phyloP scores from a whole-genome alignment of 345 rosid species.

The Theobroma cacao region DNA sequence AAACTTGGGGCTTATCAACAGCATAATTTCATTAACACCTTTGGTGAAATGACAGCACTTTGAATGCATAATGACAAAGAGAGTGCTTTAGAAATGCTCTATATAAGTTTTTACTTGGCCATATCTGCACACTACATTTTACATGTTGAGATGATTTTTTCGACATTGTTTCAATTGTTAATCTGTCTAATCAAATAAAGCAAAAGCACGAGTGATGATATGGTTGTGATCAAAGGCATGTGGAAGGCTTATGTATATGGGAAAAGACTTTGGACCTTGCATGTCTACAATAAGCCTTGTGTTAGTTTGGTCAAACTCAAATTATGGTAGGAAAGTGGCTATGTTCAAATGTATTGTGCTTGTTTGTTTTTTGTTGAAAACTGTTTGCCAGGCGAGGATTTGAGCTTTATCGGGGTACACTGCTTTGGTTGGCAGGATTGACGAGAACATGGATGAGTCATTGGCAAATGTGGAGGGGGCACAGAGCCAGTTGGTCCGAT shows the following conservation, averaged over 20 bases:
- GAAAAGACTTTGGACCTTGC: not conserved
- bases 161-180: too few species aligned
- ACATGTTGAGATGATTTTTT: too few species aligned
- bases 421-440: slow-evolving; percentile 49
- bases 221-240: too few species aligned
- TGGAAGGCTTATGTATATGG: not conserved
- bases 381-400: too few species aligned
- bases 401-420: not conserved
- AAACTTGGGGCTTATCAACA: not conserved
- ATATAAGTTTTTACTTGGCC: not conserved
- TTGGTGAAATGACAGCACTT: not conserved
- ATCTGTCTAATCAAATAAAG: too few species aligned
- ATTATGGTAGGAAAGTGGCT: not conserved
- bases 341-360: not conserved
- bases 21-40: not conserved
- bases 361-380: not conserved
- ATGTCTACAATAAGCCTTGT: not conserved
- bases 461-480: slow-evolving; percentile 75
- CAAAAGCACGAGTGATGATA: too few species aligned
- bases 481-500: slow-evolving; percentile 64
- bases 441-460: slow-evolving; percentile 78
- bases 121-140: too few species aligned
- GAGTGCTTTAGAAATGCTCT: not conserved
- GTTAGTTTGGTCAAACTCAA: not conserved
- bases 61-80: not conserved